These are phyloP conservation scores for Colletotrichum sp. DNA, from an alignment of 2,329 filamentous ascomycete genomes.

Conservation along the genomic window DNA sequence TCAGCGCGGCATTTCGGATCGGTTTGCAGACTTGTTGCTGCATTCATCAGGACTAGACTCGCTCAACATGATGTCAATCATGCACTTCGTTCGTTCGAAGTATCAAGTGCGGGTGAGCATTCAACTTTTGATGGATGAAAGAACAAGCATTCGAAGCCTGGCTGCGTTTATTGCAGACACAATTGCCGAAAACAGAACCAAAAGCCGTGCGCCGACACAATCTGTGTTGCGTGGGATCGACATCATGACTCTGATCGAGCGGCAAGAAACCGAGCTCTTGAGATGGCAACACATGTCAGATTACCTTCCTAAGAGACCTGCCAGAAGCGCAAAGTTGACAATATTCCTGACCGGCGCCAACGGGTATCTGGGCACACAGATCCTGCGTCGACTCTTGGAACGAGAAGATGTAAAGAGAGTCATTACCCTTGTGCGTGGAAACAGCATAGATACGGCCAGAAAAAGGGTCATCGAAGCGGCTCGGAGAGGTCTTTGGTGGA, in stretches of 20 bases:
- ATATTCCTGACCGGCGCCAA: constrained; percentile 1
- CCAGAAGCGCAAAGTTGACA: neutral
- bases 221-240: neutral
- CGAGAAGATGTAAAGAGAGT: neutral
- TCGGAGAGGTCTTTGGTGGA: neutral
- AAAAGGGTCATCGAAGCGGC: neutral
- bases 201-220: accelerated
- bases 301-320: accelerated
- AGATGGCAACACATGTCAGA: neutral
- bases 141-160: neutral
- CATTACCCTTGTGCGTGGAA: neutral
- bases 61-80: constrained; percentile 15
- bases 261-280: neutral
- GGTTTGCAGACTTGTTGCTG: neutral
- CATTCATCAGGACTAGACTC: constrained; percentile 8
- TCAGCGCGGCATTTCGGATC: accelerated
- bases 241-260: neutral
- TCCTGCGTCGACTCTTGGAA: neutral
- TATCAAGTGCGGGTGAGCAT: neutral
- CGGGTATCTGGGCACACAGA: constrained; percentile 5
- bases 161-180: constrained; percentile 1
- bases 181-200: too few relatives aligned
- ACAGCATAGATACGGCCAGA: neutral
- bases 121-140: constrained; percentile 9
- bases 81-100: constrained; percentile 2